Evolutionary conservation across 495 filamentous ascomycete species (phyloP).

Genomic region (Trypethelium eluteriae): DNA sequence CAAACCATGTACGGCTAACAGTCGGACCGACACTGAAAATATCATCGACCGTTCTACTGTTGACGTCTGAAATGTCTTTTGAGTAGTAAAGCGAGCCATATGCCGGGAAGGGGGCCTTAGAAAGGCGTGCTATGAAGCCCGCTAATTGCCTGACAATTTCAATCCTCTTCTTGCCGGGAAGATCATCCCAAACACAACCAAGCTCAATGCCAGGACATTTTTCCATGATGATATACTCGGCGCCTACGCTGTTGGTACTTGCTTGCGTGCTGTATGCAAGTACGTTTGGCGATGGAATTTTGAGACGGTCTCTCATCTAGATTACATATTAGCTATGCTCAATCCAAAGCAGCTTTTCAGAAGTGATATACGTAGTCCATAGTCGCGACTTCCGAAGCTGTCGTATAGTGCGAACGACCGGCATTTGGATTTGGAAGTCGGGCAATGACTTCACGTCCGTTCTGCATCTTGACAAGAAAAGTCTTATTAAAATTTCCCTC

Average conservation of each 20-base stretch:
- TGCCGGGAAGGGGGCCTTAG: slow-evolving; percentile 16
- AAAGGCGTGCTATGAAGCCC: slow-evolving; percentile 14
- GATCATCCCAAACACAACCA: slow-evolving; percentile 14
- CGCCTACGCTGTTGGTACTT: slow-evolving; percentile 17
- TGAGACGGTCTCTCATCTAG: slow-evolving; percentile 18
- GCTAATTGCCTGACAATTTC: slow-evolving; percentile 13
- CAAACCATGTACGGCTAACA: slow-evolving; percentile 18
- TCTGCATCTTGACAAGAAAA: slow-evolving; percentile 19
- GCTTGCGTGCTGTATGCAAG: slow-evolving; percentile 21
- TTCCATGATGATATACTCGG: slow-evolving; percentile 28
- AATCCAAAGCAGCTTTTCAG: background rate
- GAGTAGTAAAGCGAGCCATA: slow-evolving; percentile 22
- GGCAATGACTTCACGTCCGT: slow-evolving; percentile 16
- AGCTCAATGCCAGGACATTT: slow-evolving; percentile 18
- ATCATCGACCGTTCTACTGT: slow-evolving; percentile 14
- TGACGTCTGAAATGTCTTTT: slow-evolving; percentile 17
- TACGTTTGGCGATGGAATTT: slow-evolving; percentile 20
- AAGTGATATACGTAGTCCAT: slow-evolving; percentile 3
- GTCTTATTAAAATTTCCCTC: slow-evolving; percentile 20
- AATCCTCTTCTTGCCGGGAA: slow-evolving; percentile 16
- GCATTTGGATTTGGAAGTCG: slow-evolving; percentile 21
- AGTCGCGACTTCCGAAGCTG: slow-evolving; percentile 13
- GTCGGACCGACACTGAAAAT: slow-evolving; percentile 22
- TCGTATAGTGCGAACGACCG: slow-evolving; percentile 12
- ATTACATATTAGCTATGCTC: background rate